Evolutionary conservation across 2,329 filamentous ascomycete genomes (phyloP), one percentile per base, ranked within the genome.

Genomic region (Sclerotinia subarctica): DNA sequence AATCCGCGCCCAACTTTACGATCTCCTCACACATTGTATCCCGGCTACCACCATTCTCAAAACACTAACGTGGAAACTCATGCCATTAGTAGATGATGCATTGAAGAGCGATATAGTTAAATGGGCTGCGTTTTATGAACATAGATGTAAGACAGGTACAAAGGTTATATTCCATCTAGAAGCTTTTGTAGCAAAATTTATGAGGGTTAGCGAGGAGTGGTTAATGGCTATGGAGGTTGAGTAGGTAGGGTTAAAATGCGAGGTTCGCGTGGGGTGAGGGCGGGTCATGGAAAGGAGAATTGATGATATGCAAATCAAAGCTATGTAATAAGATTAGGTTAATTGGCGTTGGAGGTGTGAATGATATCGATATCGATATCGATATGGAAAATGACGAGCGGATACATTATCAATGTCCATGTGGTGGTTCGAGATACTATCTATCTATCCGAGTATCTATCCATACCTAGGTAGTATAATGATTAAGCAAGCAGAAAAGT

Each of bases 111-210:
- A 99, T 68, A 90, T 99, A 5, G 91, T 99, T 73, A 92, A 90
- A 77, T 99, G 95, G 95, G 92, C 93, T 5, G 94, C 95, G 0
- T 98, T 97, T 76, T 99, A 96, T 79, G 96, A 99, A 80, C 95
- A 99, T 79, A 87, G 95, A 70, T 92, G 98, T 80, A 92, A 92
- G 78, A 90, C 90, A 74, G 95, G 95, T 64, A 93, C 86, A 69
- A 99, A 99, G 84, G 91, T 96, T 69, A 98, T 99, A 71, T 99
- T 99, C 80, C 96, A 99, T 77, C 82, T 99, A 5, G 96, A 99
- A 80, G 95, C 95, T 4, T 99, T 99, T 80, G 95, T 99, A 69
- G 94, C 94, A 68, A 98, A 97, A 82, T 97, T 98, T 78, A 98
- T 99, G 94, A 88, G 94, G 74, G 88, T 98, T 73, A 86, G 94